Percentiles rank a stretch among this genome's conserved stretches.
Evolutionary conservation across 2,329 filamentous ascomycete genomes (phyloP).

Genomic region (Aspergillus pseudoglaucus): DNA sequence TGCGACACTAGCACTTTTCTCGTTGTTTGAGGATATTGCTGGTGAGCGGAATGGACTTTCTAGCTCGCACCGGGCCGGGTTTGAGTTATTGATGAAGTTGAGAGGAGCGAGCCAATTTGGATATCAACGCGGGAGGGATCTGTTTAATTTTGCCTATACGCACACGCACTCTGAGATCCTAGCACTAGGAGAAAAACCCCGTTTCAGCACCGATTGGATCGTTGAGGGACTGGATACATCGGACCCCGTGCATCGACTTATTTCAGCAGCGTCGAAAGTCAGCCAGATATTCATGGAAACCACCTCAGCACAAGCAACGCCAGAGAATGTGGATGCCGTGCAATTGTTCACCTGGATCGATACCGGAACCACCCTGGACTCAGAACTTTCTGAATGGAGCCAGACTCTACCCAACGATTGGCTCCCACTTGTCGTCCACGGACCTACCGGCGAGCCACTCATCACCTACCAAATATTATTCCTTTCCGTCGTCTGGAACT

Average conservation of each 20-base stretch:
- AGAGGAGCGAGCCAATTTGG: conserved; percentile 25
- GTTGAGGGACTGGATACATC: conserved; percentile 19
- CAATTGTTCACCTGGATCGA: conserved; percentile 20
- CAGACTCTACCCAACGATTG: conserved; percentile 25
- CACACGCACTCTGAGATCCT: conserved; percentile 31
- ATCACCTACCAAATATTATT: conserved; percentile 27
- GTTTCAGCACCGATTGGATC: conserved; percentile 24
- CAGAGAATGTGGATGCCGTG: conserved; percentile 10
- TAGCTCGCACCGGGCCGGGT: conserved; percentile 31
- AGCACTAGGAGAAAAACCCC: conserved; percentile 25
- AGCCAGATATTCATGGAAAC: conserved; percentile 22
- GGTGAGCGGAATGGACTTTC: conserved; percentile 29
- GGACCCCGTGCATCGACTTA: conserved; percentile 26
- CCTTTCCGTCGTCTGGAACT: conserved; percentile 27
- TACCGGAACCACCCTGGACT: conserved; percentile 16
- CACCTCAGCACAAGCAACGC: conserved; percentile 11
- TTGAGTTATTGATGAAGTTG: conserved; percentile 29
- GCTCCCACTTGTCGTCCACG: conserved; percentile 28
- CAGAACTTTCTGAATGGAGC: conserved; percentile 26
- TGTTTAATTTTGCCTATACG: conserved; percentile 32
- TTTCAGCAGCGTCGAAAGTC: conserved; percentile 25
- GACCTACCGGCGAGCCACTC: conserved; percentile 20
- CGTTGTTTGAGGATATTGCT: conserved; percentile 34
- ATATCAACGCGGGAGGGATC: conserved; percentile 25
- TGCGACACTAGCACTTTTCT: conserved; percentile 30